These are phyloP conservation scores for Myrica gale DNA, from an alignment of 306 rosid species.

Conservation along the genomic window DNA sequence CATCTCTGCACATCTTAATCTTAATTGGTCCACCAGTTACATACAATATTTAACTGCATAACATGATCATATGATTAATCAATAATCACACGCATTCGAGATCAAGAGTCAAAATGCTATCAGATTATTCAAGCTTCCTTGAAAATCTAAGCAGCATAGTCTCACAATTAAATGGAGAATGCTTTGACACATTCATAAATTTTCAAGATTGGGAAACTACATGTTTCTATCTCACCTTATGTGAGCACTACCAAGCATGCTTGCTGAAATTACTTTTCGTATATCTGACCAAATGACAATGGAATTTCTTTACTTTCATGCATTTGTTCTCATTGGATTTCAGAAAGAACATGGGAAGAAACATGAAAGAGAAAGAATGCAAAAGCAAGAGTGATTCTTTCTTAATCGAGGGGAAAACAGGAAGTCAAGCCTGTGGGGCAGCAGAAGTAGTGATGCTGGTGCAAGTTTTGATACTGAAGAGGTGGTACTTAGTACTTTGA, in stretches of 20 bases:
- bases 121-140: background rate
- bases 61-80: background rate
- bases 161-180: background rate
- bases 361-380: background rate
- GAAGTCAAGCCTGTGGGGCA: background rate
- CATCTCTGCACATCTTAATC: conserved; percentile 5
- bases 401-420: background rate
- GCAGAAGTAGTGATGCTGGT: background rate
- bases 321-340: background rate
- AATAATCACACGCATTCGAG: background rate
- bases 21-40: background rate
- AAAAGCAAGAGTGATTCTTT: background rate
- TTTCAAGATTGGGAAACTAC: background rate
- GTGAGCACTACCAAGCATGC: background rate
- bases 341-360: background rate
- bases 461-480: background rate
- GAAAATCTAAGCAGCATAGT: background rate
- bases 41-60: background rate
- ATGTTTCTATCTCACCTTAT: background rate
- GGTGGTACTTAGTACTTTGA: background rate
- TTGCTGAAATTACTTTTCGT: too few species aligned
- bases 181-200: background rate
- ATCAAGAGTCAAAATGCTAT: conserved; percentile 7
- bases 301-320: background rate
- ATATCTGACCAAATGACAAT: background rate